A percentile compares a stretch with the other conserved stretches of the same genome.
Conservation (phyloP, 2,329 filamentous ascomycete genomes). For the Dactylellina parvicollis region DNA sequence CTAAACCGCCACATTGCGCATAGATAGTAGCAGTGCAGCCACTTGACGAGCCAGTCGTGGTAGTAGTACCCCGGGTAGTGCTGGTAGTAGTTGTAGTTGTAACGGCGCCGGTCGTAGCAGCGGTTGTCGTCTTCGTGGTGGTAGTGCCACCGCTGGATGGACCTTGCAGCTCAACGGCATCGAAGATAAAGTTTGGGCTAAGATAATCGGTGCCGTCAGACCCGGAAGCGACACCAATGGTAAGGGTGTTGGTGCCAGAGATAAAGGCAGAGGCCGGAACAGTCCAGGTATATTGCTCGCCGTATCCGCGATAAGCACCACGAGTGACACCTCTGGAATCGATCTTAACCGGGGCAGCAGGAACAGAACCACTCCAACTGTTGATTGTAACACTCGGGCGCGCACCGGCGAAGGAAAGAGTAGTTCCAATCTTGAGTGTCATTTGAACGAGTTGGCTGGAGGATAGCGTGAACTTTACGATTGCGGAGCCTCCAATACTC, state of each 20-base stretch:
- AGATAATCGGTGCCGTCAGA: conserved; percentile 68
- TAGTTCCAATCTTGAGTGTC: conserved; percentile 73
- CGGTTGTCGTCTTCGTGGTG: neutral
- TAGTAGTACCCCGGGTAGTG: neutral
- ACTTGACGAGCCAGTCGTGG: conserved; percentile 9
- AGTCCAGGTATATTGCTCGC: conserved; percentile 72
- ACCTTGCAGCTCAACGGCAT: conserved; percentile 50
- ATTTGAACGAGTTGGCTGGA: conserved; percentile 59
- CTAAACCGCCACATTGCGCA: conserved; percentile 58
- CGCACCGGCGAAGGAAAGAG: conserved; percentile 70
- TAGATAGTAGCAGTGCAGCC: conserved; percentile 30
- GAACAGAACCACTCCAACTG: conserved; percentile 62
- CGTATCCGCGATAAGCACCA: conserved; percentile 72
- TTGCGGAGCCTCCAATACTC: conserved; percentile 50
- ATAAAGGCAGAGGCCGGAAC: conserved; percentile 70
- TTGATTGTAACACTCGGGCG: conserved; percentile 71
- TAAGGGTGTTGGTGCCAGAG: conserved; percentile 72
- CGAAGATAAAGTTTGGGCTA: conserved; percentile 65
- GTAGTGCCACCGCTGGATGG: conserved; percentile 20
- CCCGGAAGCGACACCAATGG: conserved; percentile 69
- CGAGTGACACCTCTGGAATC: conserved; percentile 73
- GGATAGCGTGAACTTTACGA: conserved; percentile 44
- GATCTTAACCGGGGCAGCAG: conserved; percentile 69
- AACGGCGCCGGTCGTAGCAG: conserved; percentile 6
- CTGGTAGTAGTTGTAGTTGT: conserved; percentile 18